A percentile compares a stretch with the other conserved stretches of the same genome.
Evolutionary conservation across 768 basidiomycete genomes (phyloP).

Genomic region (Mycena kentingensis): DNA sequence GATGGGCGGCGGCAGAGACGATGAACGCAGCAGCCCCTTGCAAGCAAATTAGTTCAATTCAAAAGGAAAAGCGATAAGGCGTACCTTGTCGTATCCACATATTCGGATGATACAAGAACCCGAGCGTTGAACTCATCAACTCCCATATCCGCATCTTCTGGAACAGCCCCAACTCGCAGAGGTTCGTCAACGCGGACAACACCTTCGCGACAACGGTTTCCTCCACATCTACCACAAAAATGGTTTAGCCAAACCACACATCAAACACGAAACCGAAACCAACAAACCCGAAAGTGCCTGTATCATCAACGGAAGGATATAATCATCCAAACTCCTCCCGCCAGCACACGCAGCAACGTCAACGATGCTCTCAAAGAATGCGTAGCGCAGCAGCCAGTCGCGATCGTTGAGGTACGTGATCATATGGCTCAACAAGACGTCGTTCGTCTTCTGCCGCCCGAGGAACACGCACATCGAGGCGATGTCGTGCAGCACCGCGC

Average conservation of each 20-base stretch:
- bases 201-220: conserved; percentile 93
- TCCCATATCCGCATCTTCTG: conserved; percentile 98
- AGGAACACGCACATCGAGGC: conserved; percentile 91
- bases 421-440: conserved; percentile 89
- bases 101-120: conserved; percentile 94
- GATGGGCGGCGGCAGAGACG: conserved; percentile 77
- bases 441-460: conserved; percentile 90
- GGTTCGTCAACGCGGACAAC: conserved; percentile 79
- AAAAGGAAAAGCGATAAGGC: conserved; percentile 5
- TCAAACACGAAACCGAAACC: neutral
- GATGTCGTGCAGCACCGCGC: conserved; percentile 85
- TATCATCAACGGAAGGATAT: conserved; percentile 94
- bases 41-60: conserved; percentile 6
- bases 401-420: conserved; percentile 86
- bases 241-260: conserved; percentile 8
- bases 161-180: conserved; percentile 88
- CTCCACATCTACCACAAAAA: conserved; percentile 78
- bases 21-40: conserved; percentile 87
- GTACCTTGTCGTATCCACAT: conserved; percentile 94
- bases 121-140: conserved; percentile 82
- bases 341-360: conserved; percentile 95
- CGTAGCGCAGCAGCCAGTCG: conserved; percentile 88
- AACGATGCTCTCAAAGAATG: conserved; percentile 95
- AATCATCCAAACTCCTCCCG: conserved; percentile 88
- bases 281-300: conserved; percentile 87